Evolutionary conservation across 2,329 filamentous ascomycete species (phyloP).

Genomic region (Colletotrichum kahawae): DNA sequence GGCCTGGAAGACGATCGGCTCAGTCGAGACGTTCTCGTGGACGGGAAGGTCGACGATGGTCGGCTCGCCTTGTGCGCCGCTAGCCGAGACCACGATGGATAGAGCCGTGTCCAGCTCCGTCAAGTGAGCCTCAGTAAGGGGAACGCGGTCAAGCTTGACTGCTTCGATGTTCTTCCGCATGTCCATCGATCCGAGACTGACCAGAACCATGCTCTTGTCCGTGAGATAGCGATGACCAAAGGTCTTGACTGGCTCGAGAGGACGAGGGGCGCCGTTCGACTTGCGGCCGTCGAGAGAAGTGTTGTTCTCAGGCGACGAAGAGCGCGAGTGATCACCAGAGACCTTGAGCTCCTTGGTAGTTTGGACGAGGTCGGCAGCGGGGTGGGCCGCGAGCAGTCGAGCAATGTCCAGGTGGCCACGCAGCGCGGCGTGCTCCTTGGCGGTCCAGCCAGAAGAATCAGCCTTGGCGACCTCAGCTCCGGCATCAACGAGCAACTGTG

Average conservation of each 20-base stretch:
- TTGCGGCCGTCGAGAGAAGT: constrained; percentile 67
- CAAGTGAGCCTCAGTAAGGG: constrained; percentile 84
- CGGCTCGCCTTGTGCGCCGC: constrained; percentile 83
- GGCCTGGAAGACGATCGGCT: constrained; percentile 89
- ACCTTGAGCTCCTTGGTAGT: constrained; percentile 23
- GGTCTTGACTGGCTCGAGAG: constrained; percentile 83
- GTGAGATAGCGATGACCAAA: constrained; percentile 96
- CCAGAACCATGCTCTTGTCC: constrained; percentile 85
- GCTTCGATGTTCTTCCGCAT: constrained; percentile 81
- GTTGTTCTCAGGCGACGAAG: constrained; percentile 25
- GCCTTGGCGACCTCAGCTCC: constrained; percentile 76
- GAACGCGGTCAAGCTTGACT: constrained; percentile 87
- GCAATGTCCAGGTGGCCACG: constrained; percentile 88
- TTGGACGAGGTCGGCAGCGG: constrained; percentile 29
- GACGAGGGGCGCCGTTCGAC: constrained; percentile 56
- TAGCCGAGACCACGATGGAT: constrained; percentile 88
- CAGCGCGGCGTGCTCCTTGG: constrained; percentile 89
- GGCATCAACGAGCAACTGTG: constrained; percentile 77
- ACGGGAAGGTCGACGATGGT: constrained; percentile 91
- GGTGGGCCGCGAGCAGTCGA: constrained; percentile 64
- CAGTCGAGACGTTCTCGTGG: constrained; percentile 91
- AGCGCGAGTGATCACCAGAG: constrained; percentile 28
- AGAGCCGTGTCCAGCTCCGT: constrained; percentile 94
- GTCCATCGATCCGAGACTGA: constrained; percentile 95
- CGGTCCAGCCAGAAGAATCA: constrained; percentile 93